Percentiles rank a stretch among this genome's conserved stretches.
Conservation (phyloP, 176 grass and related monocot species). For the Stipa capillata region DNA sequence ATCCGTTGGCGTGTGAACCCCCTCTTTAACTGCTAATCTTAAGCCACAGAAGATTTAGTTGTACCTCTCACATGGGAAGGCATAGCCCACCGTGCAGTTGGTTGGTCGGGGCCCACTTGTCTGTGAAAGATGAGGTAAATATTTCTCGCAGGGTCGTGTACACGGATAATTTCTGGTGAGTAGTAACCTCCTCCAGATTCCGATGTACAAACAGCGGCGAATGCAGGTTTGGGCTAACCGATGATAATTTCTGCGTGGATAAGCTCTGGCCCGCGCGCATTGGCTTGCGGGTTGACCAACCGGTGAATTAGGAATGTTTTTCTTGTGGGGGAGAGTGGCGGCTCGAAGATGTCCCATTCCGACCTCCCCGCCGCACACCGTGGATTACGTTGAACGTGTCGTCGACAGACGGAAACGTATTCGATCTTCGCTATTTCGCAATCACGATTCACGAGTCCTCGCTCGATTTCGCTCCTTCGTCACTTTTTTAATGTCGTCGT, state of each 20-base stretch:
- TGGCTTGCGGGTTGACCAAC: neutral
- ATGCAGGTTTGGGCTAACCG: neutral
- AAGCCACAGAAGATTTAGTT: neutral
- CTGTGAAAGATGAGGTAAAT: neutral
- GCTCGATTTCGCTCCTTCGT: no score
- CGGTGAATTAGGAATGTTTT: neutral
- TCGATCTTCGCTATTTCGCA: no score
- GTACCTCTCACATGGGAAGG: neutral
- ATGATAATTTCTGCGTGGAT: neutral
- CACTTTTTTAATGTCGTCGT: no score
- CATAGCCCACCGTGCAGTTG: neutral
- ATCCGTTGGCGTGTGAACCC: neutral
- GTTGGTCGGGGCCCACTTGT: accelerated
- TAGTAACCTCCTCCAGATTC: neutral
- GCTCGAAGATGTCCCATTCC: neutral
- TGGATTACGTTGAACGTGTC: no score
- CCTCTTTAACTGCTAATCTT: neutral
- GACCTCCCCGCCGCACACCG: no score
- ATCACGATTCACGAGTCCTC: no score
- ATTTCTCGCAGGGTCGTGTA: neutral
- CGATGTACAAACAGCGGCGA: neutral
- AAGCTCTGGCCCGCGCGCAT: neutral
- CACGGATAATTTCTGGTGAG: neutral
- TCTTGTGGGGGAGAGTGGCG: neutral
- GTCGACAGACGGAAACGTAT: neutral